Conservation (phyloP, 306 rosid species). For the Argentina anserina region DNA sequence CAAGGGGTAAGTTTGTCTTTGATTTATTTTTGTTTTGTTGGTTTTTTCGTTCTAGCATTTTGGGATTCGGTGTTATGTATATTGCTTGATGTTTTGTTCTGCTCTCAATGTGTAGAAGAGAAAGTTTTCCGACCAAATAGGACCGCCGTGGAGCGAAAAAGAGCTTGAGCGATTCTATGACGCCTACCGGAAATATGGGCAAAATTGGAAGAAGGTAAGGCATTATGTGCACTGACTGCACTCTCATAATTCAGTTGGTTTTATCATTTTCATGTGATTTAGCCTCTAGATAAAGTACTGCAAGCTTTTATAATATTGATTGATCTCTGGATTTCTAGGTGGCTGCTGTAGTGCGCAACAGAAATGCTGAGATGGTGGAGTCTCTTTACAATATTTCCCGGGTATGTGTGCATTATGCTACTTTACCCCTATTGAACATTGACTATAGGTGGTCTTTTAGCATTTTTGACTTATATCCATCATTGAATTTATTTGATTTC, state of each 20-base stretch:
- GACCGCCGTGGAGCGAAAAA: slow-evolving; percentile 82
- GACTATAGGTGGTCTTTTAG: slow-evolving; percentile 13
- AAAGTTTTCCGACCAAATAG: slow-evolving; percentile 72
- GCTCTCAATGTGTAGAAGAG: slow-evolving; percentile 50
- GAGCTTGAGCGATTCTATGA: slow-evolving; percentile 79
- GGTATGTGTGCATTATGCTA: slow-evolving; percentile 38
- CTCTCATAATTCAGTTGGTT: slow-evolving; percentile 15
- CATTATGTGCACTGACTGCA: too few relatives aligned
- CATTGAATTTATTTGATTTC: slow-evolving; percentile 25
- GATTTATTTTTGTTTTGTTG: background rate
- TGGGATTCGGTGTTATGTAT: background rate
- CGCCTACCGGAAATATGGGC: slow-evolving; percentile 76
- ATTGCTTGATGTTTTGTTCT: slow-evolving; percentile 22
- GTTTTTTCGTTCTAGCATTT: slow-evolving; percentile 5
- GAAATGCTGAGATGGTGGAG: slow-evolving; percentile 71
- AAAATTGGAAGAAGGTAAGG: slow-evolving; percentile 81
- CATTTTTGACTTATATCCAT: slow-evolving; percentile 11
- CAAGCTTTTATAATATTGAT: background rate
- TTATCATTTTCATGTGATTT: slow-evolving; percentile 17
- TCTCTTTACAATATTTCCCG: slow-evolving; percentile 65
- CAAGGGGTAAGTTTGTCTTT: slow-evolving; percentile 47
- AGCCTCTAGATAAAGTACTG: slow-evolving; percentile 8
- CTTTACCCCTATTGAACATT: slow-evolving; percentile 4
- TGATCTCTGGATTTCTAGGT: slow-evolving; percentile 52
- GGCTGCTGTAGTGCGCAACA: slow-evolving; percentile 46